Evolutionary conservation across 306 rosid species (phyloP).

Genomic region (Gillenia trifoliata): DNA sequence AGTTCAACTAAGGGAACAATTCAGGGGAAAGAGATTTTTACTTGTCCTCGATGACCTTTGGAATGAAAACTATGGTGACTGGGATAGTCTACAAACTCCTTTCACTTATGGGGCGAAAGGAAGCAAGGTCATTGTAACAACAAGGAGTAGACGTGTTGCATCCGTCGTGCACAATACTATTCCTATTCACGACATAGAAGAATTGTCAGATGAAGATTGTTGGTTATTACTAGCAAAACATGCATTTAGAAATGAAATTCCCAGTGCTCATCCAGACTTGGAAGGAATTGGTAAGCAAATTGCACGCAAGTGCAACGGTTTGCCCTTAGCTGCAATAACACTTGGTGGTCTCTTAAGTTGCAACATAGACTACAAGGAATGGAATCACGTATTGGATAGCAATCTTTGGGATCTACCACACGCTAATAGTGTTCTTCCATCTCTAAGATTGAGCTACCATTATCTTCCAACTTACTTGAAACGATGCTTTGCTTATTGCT

Average conservation of each 20-base stretch:
- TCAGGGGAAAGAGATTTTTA: not conserved
- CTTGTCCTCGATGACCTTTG: not conserved
- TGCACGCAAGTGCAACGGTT: slow-evolving; percentile 11
- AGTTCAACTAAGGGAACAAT: not conserved
- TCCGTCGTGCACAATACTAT: not conserved
- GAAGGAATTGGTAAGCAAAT: slow-evolving; percentile 17
- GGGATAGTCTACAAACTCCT: not conserved
- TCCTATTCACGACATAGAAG: not conserved
- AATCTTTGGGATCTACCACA: not conserved
- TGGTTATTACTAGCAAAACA: not conserved
- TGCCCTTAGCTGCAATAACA: slow-evolving; percentile 1
- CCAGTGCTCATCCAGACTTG: not conserved
- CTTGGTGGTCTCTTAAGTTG: not conserved
- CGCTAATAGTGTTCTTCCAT: not conserved
- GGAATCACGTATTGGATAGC: not conserved
- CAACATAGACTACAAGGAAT: not conserved
- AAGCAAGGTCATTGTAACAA: slow-evolving; percentile 15
- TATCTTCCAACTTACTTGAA: slow-evolving; percentile 16
- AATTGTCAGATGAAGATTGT: not conserved
- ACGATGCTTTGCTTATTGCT: slow-evolving; percentile 8
- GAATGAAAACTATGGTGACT: not conserved
- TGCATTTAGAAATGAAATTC: not conserved
- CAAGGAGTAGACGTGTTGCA: slow-evolving; percentile 8
- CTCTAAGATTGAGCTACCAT: slow-evolving; percentile 9
- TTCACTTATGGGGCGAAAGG: not conserved